Percentiles rank a stretch among this genome's conserved stretches.
Evolutionary conservation across 176 grass and related monocot genomes (phyloP).

Genomic region (Cenchrus purpureus): DNA sequence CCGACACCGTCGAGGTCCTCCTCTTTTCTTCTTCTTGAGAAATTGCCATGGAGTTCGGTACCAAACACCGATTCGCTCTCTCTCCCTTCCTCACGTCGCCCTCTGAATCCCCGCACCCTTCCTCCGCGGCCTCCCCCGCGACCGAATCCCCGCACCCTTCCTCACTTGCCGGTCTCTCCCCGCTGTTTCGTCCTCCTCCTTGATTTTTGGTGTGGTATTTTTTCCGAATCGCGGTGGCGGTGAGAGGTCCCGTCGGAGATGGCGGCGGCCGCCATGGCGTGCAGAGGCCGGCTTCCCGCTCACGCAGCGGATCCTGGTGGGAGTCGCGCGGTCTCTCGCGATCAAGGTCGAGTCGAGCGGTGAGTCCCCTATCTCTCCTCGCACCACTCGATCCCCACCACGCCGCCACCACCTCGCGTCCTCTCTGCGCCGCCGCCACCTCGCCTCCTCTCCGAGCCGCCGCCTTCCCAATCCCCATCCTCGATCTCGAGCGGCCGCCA

Average conservation of each 20-base stretch:
- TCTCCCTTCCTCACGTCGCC: constrained; percentile 6
- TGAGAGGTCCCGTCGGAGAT: constrained; percentile 47
- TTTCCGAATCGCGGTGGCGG: constrained; percentile 40
- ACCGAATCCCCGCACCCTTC: too few relatives aligned
- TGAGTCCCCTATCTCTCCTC: too few relatives aligned
- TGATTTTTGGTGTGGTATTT: constrained; percentile 15
- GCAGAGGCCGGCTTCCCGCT: constrained; percentile 82
- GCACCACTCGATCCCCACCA: too few relatives aligned
- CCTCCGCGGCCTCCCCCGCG: not conserved
- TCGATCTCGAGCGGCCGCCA: too few relatives aligned
- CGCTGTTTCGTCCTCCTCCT: constrained; percentile 21
- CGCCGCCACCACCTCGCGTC: too few relatives aligned
- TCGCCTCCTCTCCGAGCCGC: too few relatives aligned
- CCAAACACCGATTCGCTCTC: constrained; percentile 22
- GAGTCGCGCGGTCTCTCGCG: constrained; percentile 61
- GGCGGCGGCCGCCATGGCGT: constrained; percentile 61
- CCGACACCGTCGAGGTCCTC: too few relatives aligned
- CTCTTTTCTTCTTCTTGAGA: too few relatives aligned
- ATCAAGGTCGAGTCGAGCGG: constrained; percentile 86
- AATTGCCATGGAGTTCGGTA: too few relatives aligned
- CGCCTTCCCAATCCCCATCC: too few relatives aligned
- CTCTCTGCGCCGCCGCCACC: too few relatives aligned
- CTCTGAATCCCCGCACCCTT: constrained; percentile 1
- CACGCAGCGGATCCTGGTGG: constrained; percentile 92
- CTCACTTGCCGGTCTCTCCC: too few relatives aligned